These are phyloP conservation scores for Grosmannia serpens DNA, from an alignment of 2,329 filamentous ascomycete species.

Conservation along the genomic window DNA sequence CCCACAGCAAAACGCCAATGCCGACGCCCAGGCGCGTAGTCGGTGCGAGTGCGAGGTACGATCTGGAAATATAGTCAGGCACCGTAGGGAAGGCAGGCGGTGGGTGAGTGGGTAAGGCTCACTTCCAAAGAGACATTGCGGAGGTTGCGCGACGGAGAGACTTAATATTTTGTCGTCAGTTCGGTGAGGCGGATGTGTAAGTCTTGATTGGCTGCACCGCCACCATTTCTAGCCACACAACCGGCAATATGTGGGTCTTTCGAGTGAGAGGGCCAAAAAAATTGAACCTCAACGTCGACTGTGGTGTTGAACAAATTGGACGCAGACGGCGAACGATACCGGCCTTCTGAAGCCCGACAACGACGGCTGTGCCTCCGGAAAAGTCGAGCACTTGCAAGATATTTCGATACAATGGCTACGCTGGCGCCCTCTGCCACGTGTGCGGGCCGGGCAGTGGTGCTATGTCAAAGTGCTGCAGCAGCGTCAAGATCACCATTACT, in stretches of 20 bases:
- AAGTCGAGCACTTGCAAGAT: no score
- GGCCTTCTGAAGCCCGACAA: no score
- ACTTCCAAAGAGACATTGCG: slow-evolving; percentile 19
- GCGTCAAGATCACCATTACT: background rate
- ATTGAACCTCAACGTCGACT: background rate
- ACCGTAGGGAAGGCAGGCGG: background rate
- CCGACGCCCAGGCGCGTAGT: slow-evolving; percentile 63
- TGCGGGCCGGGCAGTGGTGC: background rate
- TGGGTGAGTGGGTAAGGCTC: background rate
- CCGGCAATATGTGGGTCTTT: background rate
- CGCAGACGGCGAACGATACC: no score
- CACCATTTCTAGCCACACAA: background rate
- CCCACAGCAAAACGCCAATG: slow-evolving; percentile 65
- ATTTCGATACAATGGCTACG: slow-evolving; percentile 2
- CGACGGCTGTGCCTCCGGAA: no score
- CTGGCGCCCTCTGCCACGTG: slow-evolving; percentile 5
- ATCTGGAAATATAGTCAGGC: slow-evolving; percentile 26
- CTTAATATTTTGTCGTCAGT: background rate
- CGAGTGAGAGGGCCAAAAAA: background rate
- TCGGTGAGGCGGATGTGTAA: background rate
- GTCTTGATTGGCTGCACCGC: background rate
- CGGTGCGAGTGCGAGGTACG: slow-evolving; percentile 60
- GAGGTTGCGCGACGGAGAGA: no score
- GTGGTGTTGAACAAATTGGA: no score
- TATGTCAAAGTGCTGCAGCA: background rate